These are phyloP conservation scores for Gossypium herbaceum DNA, from an alignment of 345 rosid species.

Conservation along the genomic window DNA sequence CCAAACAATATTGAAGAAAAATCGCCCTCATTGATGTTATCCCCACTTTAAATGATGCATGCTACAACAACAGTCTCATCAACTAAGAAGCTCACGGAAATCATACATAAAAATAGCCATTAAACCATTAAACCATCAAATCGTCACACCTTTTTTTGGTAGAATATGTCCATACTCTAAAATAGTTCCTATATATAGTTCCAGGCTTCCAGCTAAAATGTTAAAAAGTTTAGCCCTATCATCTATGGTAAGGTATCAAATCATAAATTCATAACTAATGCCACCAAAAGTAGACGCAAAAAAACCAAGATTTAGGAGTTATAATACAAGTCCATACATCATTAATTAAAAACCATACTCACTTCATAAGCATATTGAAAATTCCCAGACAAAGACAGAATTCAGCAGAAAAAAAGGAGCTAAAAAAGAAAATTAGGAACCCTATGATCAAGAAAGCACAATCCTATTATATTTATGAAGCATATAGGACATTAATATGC, in stretches of 20 bases:
- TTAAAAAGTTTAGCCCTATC: neutral
- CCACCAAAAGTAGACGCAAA: constrained; percentile 16
- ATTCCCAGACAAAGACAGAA: constrained; percentile 8
- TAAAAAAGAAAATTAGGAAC: constrained; percentile 21
- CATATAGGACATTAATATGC: neutral
- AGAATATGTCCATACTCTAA: neutral
- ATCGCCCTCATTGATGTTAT: neutral
- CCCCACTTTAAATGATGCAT: neutral
- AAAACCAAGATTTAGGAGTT: neutral
- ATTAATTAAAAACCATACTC: neutral
- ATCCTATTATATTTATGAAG: constrained; percentile 8
- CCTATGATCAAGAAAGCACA: constrained; percentile 20
- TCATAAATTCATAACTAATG: constrained; percentile 7
- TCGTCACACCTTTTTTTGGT: neutral
- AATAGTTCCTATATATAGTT: neutral
- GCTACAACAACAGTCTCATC: neutral
- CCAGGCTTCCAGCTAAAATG: neutral
- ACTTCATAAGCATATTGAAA: neutral
- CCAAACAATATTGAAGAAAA: no score
- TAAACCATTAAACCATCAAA: constrained; percentile 4
- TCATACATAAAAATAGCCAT: neutral
- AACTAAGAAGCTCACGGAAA: neutral
- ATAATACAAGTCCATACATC: constrained; percentile 14
- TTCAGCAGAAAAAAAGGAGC: neutral
- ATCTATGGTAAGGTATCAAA: neutral